Percentiles rank a stretch among this genome's conserved stretches.
These are phyloP conservation scores for Ganoderma lingzhi DNA, from an alignment of 1,284 basidiomycete species.

Conservation along the genomic window DNA sequence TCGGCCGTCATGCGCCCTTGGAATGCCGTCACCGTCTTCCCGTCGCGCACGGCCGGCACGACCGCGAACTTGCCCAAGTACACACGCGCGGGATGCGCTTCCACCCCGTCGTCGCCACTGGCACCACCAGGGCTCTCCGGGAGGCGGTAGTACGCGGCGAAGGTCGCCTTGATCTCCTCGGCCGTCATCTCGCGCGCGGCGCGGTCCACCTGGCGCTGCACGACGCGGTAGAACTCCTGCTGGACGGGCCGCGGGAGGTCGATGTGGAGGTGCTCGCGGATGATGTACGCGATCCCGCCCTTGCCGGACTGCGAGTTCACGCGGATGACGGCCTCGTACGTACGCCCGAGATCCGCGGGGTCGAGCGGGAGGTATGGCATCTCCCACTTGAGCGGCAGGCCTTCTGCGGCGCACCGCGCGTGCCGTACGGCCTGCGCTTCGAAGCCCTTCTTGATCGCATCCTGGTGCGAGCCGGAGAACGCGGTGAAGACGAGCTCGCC, in stretches of 20 bases:
- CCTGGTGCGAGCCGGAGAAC: constrained; percentile 98
- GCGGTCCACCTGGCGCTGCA: constrained; percentile 89
- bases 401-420: constrained; percentile 58
- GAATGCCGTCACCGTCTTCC: constrained; percentile 58
- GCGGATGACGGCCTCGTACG: constrained; percentile 97
- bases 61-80: constrained; percentile 10
- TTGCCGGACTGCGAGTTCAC: constrained; percentile 98
- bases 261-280: constrained; percentile 91
- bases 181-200: constrained; percentile 95
- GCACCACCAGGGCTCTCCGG: too few relatives aligned
- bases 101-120: constrained; percentile 45
- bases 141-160: constrained; percentile 86
- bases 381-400: constrained; percentile 83
- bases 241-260: constrained; percentile 98
- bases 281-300: constrained; percentile 94
- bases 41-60: constrained; percentile 4
- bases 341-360: constrained; percentile 93
- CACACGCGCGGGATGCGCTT: constrained; percentile 66
- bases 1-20: constrained; percentile 88
- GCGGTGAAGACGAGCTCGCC: constrained; percentile 99
- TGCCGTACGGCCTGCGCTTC: constrained; percentile 78
- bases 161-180: constrained; percentile 92
- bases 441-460: constrained; percentile 99
- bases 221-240: constrained; percentile 91
- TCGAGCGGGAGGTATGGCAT: constrained; percentile 98